Percentiles rank a stretch among this genome's conserved stretches.
These are phyloP conservation scores for Mrakia gelida DNA, from an alignment of 768 basidiomycete genomes.

Conservation along the genomic window DNA sequence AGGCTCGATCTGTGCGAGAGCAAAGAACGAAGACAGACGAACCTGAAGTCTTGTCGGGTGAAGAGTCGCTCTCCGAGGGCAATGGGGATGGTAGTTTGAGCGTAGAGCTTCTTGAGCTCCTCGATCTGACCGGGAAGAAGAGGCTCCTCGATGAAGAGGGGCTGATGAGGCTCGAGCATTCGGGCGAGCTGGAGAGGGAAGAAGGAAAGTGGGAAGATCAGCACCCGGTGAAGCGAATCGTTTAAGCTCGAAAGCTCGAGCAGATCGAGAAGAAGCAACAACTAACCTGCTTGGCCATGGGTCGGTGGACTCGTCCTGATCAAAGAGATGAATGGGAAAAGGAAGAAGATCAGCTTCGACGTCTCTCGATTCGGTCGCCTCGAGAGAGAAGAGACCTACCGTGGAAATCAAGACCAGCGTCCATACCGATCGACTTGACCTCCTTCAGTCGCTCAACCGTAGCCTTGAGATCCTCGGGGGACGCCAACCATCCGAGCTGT, in stretches of 20 bases:
- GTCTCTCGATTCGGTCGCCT: slow-evolving; percentile 52
- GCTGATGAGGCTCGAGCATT: slow-evolving; percentile 56
- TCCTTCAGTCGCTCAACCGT: slow-evolving; percentile 55
- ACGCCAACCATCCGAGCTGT: slow-evolving; percentile 58
- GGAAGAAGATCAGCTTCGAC: slow-evolving; percentile 52
- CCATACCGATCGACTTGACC: slow-evolving; percentile 51
- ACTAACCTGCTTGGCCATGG: slow-evolving; percentile 49
- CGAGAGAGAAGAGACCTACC: slow-evolving; percentile 55
- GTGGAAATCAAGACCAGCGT: slow-evolving; percentile 56
- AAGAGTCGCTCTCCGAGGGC: slow-evolving; percentile 57
- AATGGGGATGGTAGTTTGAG: slow-evolving; percentile 58
- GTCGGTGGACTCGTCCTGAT: slow-evolving; percentile 59
- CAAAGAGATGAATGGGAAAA: slow-evolving; percentile 47
- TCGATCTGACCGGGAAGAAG: slow-evolving; percentile 58
- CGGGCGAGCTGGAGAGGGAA: slow-evolving; percentile 60
- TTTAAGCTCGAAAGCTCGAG: slow-evolving; percentile 51
- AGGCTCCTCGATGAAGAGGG: slow-evolving; percentile 65
- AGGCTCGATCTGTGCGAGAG: slow-evolving; percentile 49
- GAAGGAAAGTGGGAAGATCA: slow-evolving; percentile 60
- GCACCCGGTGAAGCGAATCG: too few relatives aligned
- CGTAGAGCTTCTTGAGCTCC: slow-evolving; percentile 60
- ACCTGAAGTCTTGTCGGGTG: slow-evolving; percentile 56
- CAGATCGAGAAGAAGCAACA: background rate
- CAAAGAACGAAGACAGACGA: slow-evolving; percentile 40
- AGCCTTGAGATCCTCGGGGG: slow-evolving; percentile 53